Conservation (phyloP, 768 basidiomycete species). For the Mycena filopes region DNA sequence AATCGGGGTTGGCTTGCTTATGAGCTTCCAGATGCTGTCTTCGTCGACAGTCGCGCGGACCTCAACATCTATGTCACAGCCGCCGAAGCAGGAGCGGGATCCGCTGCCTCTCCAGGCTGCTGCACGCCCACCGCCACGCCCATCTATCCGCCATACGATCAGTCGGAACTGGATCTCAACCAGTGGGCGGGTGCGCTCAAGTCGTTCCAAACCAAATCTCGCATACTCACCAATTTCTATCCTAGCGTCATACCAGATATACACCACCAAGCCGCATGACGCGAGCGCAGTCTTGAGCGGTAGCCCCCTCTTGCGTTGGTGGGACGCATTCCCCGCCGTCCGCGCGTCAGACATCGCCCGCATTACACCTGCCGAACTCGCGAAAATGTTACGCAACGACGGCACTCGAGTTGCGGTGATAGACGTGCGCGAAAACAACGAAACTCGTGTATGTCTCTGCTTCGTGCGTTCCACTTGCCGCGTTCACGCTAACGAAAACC, state of each 20-base stretch:
- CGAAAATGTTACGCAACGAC: slow-evolving; percentile 41
- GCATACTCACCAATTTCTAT: not conserved
- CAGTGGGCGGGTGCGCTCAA: slow-evolving; percentile 56
- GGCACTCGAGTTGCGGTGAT: slow-evolving; percentile 52
- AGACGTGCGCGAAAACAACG: slow-evolving; percentile 62
- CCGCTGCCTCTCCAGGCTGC: slow-evolving; percentile 28
- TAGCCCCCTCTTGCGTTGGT: slow-evolving; percentile 55
- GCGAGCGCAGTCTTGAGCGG: slow-evolving; percentile 7
- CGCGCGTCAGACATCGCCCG: slow-evolving; percentile 49
- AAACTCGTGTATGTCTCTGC: slow-evolving; percentile 48
- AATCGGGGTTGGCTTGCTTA: too few relatives aligned
- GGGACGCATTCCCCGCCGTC: slow-evolving; percentile 62
- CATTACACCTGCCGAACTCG: slow-evolving; percentile 4
- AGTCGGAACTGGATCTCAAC: slow-evolving; percentile 48
- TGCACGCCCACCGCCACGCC: not conserved
- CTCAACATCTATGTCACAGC: slow-evolving; percentile 48
- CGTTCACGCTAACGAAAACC: not conserved
- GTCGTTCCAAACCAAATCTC: not conserved
- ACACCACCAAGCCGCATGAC: slow-evolving; percentile 49
- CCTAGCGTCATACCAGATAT: slow-evolving; percentile 60
- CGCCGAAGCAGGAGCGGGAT: not conserved
- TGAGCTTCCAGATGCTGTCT: slow-evolving; percentile 55
- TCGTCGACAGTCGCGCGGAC: slow-evolving; percentile 55
- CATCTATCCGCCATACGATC: not conserved
- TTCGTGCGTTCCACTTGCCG: not conserved